Base-by-base conservation (phyloP, 768 basidiomycete species). In the Mycena capillaripes region DNA sequence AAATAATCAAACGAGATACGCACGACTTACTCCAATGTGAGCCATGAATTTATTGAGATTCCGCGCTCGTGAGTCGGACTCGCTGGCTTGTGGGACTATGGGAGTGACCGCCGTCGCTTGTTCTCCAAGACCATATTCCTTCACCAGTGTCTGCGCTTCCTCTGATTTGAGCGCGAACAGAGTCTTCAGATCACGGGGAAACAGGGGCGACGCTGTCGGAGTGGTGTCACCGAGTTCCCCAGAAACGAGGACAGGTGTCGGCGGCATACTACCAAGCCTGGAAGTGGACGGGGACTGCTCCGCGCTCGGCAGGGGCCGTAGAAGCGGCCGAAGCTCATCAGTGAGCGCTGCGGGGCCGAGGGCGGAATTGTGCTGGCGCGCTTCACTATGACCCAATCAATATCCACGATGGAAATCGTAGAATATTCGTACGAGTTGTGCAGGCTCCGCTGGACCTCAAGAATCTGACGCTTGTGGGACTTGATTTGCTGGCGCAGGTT, bases 261-360 rank as follows among this genome's bases (percentile, higher is more conserved):
- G 78, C 66, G 68, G 72, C 55, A 53, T 73, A n/a, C n/a, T n/a
- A n/a, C n/a, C n/a, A n/a, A n/a, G n/a, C n/a, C 76, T 79, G 79
- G 42, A 80, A 72, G 3, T 55, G 32, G 40, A 62, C 11, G 87
- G 87, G 7, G 87, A 87, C 74, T 88, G 86, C 57, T 86, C 82
- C 50, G 85, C 84, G 21, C 85, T 86, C 2, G 86, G 85, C 23
- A 87, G 79, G 1, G 89, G 89, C 0, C 88, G 86, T 19, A 90
- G 79, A 4, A 90, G 85, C 21, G 88, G 88, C 25, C 86, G 83
- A 32, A 90, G 80, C 14, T 86, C 85, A 21, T 84, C 85, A n/a
- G 79, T 75, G 50, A 83, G 80, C 27, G 83, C 79, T 58, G 82
- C 79, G 6, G 82, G 78, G 67, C 82, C 72, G 73, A 89, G 76